Base-by-base conservation (phyloP, 768 basidiomycete genomes). In the Baorangia bicolor region DNA sequence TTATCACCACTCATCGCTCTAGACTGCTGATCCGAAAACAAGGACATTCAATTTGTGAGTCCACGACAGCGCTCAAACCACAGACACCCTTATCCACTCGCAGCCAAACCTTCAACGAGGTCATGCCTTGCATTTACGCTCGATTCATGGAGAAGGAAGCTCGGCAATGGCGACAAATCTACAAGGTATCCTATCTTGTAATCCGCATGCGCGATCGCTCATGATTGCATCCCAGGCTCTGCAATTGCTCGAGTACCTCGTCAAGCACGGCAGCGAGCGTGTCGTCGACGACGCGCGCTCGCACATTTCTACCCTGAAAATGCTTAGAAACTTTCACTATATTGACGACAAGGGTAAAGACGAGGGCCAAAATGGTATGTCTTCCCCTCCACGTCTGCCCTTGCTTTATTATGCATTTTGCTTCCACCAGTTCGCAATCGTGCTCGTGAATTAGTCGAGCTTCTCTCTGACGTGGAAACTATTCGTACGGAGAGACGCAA, bases 131-230 rank as follows among this genome's bases (percentile, higher is more conserved):
- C 66, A 97, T 98, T 63, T 98, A 97, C 72, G 81, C 86, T 10
- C 84, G 93, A 27, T 97, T 96, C 72, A 96, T 95, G 87, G 92
- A 98, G 73, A 98, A 98, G 75, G 97, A 99, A 73, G 97, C 97
- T 1, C 79, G 90, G 21, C 92, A 99, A 69, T 99, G 97, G 97
- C 81, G 97, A 34, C 94, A 99, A 72, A 98, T 99, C 55, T 99
- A 99, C 82, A 99, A 99, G 81, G 93, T 86, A 38, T 49, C 13
- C 13, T n/a, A 27, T 42, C 44, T 23, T 57, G 14, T 41, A 33
- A 14, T 10, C 18, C 5, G 5, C n/a, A 38, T 58, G 43, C 27
- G 21, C 16, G 5, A 25, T 51, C 23, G 34, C 46, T 58, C 39
- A 61, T 28, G 20, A 10, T 53, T 37, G 2, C 16, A 30, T 23